Conservation (phyloP, 192 early-diverging fungal species). For the Fimicolochytrium jonesii region DNA sequence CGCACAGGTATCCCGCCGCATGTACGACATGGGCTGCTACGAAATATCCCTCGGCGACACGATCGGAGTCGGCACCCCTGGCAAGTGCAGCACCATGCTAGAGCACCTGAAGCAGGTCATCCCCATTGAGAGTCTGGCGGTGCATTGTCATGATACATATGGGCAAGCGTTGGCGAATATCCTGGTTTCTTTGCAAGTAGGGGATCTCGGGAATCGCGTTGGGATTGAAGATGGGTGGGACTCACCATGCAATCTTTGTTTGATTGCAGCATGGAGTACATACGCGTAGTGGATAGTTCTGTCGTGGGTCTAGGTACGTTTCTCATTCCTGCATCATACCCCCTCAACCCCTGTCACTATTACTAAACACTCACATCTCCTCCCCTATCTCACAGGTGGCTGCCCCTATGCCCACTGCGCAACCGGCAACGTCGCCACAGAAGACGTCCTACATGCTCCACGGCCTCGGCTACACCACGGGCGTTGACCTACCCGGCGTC, state of each 20-base stretch:
- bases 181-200: too few relatives aligned
- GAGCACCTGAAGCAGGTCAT: constrained; percentile 64
- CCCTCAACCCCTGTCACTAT: too few relatives aligned
- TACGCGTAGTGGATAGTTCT: constrained; percentile 88
- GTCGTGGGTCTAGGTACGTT: constrained; percentile 80
- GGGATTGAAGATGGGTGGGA: too few relatives aligned
- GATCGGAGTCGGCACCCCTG: constrained; percentile 76
- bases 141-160: constrained; percentile 97
- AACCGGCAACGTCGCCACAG: constrained; percentile 93
- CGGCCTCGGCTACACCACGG: constrained; percentile 77
- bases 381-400: too few relatives aligned
- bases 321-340: too few relatives aligned
- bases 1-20: constrained; percentile 62
- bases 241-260: too few relatives aligned
- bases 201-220: too few relatives aligned
- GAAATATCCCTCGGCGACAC: constrained; percentile 96
- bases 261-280: constrained; percentile 65
- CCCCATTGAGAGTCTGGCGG: constrained; percentile 72
- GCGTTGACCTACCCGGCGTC: constrained; percentile 69
- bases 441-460: constrained; percentile 94
- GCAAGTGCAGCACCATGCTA: constrained; percentile 62
- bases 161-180: constrained; percentile 96
- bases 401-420: constrained; percentile 96
- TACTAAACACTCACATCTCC: too few relatives aligned
- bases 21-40: constrained; percentile 91